Evolutionary conservation across 305 asterid genomes (phyloP).

Genomic region (Solanum chacoense): DNA sequence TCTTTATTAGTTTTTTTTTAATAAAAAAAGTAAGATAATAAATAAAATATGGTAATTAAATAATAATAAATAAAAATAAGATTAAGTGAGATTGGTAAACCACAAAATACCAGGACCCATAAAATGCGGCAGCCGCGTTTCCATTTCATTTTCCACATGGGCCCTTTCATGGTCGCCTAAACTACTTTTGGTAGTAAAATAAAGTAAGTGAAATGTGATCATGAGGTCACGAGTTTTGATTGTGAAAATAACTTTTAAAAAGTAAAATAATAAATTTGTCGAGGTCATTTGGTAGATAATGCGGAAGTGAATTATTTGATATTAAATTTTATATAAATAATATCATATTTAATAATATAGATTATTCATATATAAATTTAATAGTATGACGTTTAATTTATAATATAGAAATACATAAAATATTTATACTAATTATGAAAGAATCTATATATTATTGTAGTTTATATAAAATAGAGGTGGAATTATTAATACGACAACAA

Average conservation of each 20-base stretch:
- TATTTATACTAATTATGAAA: no score
- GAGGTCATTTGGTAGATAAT: background rate
- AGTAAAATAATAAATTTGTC: background rate
- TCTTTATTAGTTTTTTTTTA: background rate
- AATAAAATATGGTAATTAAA: background rate
- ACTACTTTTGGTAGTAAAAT: background rate
- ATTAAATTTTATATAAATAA: background rate
- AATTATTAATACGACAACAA: background rate
- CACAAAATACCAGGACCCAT: background rate
- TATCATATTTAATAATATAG: background rate
- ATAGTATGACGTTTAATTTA: background rate
- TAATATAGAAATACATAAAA: background rate
- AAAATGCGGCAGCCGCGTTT: background rate
- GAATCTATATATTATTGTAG: background rate
- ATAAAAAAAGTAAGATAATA: background rate
- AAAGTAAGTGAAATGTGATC: background rate
- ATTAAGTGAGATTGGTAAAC: background rate
- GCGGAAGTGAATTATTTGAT: background rate
- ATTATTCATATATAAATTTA: background rate
- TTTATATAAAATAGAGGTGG: background rate
- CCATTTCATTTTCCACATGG: background rate
- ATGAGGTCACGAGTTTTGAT: rapidly evolving
- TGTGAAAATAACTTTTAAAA: background rate
- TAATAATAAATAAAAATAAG: background rate
- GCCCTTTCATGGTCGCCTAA: background rate